Evolutionary conservation across 345 rosid species (phyloP).

Genomic region (Capsella bursapastoris): DNA sequence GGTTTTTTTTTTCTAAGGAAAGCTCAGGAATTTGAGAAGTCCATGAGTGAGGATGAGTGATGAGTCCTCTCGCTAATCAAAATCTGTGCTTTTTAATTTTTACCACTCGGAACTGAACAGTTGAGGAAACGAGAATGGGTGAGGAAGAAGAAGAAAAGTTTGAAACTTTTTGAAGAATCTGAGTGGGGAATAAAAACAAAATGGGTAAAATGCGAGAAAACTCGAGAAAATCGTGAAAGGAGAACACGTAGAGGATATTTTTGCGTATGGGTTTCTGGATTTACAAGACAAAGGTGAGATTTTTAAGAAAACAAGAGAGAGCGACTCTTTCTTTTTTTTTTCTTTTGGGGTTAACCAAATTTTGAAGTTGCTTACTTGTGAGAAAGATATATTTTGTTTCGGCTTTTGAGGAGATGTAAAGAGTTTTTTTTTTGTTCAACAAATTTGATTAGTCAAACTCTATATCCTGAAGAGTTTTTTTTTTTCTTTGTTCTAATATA

Average conservation of each 20-base stretch:
- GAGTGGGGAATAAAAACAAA: not conserved
- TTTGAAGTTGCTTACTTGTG: conserved; percentile 42
- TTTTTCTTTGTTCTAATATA: not conserved
- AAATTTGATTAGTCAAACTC: conserved; percentile 34
- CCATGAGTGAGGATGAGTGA: conserved; percentile 32
- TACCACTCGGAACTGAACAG: conserved; percentile 33
- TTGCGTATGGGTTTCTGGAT: conserved; percentile 37
- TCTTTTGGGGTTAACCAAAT: not conserved
- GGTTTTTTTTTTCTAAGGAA: not conserved
- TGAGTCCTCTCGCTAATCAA: not conserved
- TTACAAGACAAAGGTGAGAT: conserved; percentile 35
- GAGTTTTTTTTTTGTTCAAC: not conserved
- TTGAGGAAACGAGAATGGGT: conserved; percentile 45
- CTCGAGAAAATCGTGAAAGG: conserved; percentile 31
- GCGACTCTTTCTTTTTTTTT: conserved; percentile 22
- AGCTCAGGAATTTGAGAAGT: conserved; percentile 38
- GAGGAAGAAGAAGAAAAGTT: conserved; percentile 12
- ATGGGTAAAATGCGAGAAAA: conserved; percentile 25
- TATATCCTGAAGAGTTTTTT: not conserved
- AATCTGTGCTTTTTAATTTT: not conserved
- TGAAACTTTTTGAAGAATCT: not conserved
- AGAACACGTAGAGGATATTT: conserved; percentile 32
- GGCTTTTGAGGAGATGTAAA: conserved; percentile 36
- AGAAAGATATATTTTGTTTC: conserved; percentile 31
- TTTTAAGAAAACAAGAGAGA: conserved; percentile 27